Percentiles rank a stretch among this genome's conserved stretches.
Conservation (phyloP, 192 early-diverging fungal species). For the Umbelopsis sp. region DNA sequence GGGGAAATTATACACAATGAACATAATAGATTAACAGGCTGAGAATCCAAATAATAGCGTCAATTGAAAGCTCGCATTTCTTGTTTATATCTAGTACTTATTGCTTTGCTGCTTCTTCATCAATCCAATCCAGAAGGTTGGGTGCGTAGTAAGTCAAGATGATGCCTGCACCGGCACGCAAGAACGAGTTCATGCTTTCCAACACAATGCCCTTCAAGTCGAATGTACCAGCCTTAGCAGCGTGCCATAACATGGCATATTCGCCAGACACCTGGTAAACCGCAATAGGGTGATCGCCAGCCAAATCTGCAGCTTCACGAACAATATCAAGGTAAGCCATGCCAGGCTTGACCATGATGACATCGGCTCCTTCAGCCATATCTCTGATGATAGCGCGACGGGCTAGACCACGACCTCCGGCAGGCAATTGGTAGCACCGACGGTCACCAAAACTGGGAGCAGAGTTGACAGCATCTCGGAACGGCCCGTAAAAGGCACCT, state of each 20-base stretch:
- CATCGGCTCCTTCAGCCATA: conserved; percentile 92
- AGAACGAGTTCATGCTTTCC: conserved; percentile 80
- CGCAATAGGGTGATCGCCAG: conserved; percentile 88
- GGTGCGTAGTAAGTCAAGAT: conserved; percentile 98
- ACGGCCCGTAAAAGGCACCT: conserved; percentile 94
- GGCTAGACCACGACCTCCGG: conserved; percentile 85
- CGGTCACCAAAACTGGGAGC: conserved; percentile 92
- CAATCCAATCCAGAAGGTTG: conserved; percentile 88
- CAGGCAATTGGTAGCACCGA: conserved; percentile 93
- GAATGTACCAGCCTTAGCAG: conserved; percentile 83
- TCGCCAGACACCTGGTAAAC: conserved; percentile 96
- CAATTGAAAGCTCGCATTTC: no score
- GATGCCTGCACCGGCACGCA: conserved; percentile 90
- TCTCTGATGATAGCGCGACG: conserved; percentile 88
- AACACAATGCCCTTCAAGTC: conserved; percentile 82
- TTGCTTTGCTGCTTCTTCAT: conserved; percentile 37
- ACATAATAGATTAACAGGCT: no score
- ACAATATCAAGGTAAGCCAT: conserved; percentile 95
- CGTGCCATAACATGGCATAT: conserved; percentile 83
- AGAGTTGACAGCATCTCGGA: conserved; percentile 94
- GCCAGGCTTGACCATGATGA: conserved; percentile 98
- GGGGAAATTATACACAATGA: no score
- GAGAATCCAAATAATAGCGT: no score
- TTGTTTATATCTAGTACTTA: background rate
- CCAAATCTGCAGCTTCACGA: conserved; percentile 76